phyloP scores from a whole-genome alignment of 106 monocot genomes.

The Allium fistulosum region DNA sequence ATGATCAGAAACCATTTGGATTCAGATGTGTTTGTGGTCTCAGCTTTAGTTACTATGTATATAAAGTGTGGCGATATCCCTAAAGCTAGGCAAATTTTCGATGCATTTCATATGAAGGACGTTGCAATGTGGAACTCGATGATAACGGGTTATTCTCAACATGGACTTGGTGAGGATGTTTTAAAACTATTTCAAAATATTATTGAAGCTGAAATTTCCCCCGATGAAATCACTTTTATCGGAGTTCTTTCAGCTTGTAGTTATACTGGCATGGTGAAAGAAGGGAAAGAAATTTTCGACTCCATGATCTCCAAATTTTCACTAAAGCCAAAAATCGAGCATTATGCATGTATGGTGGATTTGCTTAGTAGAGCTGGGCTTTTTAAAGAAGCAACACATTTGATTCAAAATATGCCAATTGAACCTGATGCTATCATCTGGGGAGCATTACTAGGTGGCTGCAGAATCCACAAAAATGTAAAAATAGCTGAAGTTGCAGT shows the following conservation, averaged over 20 bases:
- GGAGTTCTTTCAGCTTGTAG: conserved; percentile 71
- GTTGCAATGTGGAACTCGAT: conserved; percentile 77
- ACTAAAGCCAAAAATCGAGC: conserved; percentile 37
- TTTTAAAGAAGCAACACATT: conserved; percentile 52
- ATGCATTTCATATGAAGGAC: conserved; percentile 43
- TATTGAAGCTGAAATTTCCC: conserved; percentile 18
- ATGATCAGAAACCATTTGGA: conserved; percentile 34
- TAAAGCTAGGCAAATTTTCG: conserved; percentile 41
- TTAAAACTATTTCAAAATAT: conserved; percentile 46
- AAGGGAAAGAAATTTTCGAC: conserved; percentile 57
- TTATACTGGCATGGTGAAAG: conserved; percentile 51
- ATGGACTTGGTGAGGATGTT: conserved; percentile 67
- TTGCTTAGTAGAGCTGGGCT: conserved; percentile 62
- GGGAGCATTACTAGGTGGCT: conserved; percentile 70
- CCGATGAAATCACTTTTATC: conserved; percentile 63
- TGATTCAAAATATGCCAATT: conserved; percentile 53
- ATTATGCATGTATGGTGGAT: conserved; percentile 86
- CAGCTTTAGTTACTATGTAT: conserved; percentile 72
- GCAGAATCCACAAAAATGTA: conserved; percentile 52
- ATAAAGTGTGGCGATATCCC: conserved; percentile 51
- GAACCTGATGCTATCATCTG: conserved; percentile 81
- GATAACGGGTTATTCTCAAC: conserved; percentile 78
- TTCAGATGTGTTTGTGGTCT: conserved; percentile 48
- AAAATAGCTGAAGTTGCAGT: conserved; percentile 62
- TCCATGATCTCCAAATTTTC: conserved; percentile 33